These are phyloP conservation scores for Nakazawaea sp. DNA, from an alignment of 805 yeast genomes.

Conservation along the genomic window DNA sequence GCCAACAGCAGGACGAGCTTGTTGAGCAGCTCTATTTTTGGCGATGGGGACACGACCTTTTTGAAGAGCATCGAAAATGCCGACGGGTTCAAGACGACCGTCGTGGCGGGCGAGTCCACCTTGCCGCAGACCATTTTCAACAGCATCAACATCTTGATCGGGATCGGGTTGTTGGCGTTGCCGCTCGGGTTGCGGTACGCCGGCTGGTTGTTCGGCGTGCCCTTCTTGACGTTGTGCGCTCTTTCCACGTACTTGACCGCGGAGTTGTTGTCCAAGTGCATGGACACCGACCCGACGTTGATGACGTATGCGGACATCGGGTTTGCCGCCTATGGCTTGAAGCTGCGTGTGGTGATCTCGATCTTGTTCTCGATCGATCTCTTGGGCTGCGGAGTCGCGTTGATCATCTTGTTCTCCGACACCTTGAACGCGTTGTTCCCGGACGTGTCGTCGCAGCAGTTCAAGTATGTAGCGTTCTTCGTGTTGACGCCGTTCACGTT, in stretches of 20 bases:
- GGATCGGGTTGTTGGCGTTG: slow-evolving; percentile 61
- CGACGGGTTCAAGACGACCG: slow-evolving; percentile 56
- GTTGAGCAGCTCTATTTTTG: slow-evolving; percentile 5
- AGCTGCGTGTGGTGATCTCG: slow-evolving; percentile 70
- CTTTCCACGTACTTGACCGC: slow-evolving; percentile 73
- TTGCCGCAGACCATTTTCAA: slow-evolving; percentile 67
- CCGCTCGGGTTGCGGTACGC: slow-evolving; percentile 60
- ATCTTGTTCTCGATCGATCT: slow-evolving; percentile 70
- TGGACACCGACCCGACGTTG: slow-evolving; percentile 74
- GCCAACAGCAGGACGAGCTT: slow-evolving; percentile 4
- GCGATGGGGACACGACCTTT: slow-evolving; percentile 33
- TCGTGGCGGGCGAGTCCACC: slow-evolving; percentile 78
- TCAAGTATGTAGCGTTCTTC: slow-evolving; percentile 63
- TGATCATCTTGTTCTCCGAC: slow-evolving; percentile 79
- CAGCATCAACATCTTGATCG: slow-evolving; percentile 59
- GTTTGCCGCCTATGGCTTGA: slow-evolving; percentile 74
- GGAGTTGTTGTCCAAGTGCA: slow-evolving; percentile 59
- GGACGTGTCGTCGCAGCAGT: slow-evolving; percentile 39
- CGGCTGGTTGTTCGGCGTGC: slow-evolving; percentile 61
- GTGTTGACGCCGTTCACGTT: slow-evolving; percentile 76
- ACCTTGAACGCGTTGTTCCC: slow-evolving; percentile 69
- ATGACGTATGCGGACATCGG: slow-evolving; percentile 89
- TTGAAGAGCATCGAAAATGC: slow-evolving; percentile 60
- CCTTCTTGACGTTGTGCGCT: slow-evolving; percentile 56
- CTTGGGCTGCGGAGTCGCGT: slow-evolving; percentile 74